These are phyloP conservation scores for Wickerhamomyces silvicola DNA, from an alignment of 805 yeast species.

Conservation along the genomic window DNA sequence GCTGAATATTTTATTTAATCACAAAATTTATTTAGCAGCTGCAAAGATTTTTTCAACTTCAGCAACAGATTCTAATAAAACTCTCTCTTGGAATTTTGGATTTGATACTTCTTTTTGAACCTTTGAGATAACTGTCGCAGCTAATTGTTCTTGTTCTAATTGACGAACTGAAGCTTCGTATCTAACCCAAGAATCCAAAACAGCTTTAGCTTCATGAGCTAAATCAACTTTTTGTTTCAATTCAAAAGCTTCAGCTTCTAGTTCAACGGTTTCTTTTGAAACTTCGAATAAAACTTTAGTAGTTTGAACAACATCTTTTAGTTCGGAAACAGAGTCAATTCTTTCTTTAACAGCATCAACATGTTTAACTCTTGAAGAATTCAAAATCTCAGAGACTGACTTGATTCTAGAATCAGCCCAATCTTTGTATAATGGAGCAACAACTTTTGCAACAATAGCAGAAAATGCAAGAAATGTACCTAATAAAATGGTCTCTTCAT, in stretches of 20 bases:
- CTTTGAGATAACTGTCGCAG: slow-evolving; percentile 79
- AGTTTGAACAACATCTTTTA: slow-evolving; percentile 86
- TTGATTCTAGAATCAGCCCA: slow-evolving; percentile 86
- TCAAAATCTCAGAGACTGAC: slow-evolving; percentile 74
- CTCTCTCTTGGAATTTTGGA: slow-evolving; percentile 90
- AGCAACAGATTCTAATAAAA: slow-evolving; percentile 83
- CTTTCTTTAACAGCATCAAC: slow-evolving; percentile 89
- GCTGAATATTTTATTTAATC: too few relatives aligned
- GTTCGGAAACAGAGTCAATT: slow-evolving; percentile 79
- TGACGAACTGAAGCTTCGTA: slow-evolving; percentile 95
- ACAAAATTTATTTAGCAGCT: slow-evolving; percentile 22
- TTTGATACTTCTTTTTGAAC: slow-evolving; percentile 78
- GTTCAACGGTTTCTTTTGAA: slow-evolving; percentile 93
- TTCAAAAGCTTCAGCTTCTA: slow-evolving; percentile 92
- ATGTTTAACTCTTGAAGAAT: slow-evolving; percentile 84
- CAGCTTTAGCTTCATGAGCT: slow-evolving; percentile 87
- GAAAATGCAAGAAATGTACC: slow-evolving; percentile 74
- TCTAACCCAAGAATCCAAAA: slow-evolving; percentile 98
- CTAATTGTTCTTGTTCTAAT: slow-evolving; percentile 88
- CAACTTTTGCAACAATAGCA: slow-evolving; percentile 71
- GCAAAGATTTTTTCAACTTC: slow-evolving; percentile 86
- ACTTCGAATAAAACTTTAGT: slow-evolving; percentile 89
- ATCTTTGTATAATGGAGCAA: slow-evolving; percentile 91
- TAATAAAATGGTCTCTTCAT: slow-evolving; percentile 87
- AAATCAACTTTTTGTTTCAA: slow-evolving; percentile 85